Evolutionary conservation across 805 yeast genomes (phyloP).

Genomic region (Metschnikowia kofuensis): DNA sequence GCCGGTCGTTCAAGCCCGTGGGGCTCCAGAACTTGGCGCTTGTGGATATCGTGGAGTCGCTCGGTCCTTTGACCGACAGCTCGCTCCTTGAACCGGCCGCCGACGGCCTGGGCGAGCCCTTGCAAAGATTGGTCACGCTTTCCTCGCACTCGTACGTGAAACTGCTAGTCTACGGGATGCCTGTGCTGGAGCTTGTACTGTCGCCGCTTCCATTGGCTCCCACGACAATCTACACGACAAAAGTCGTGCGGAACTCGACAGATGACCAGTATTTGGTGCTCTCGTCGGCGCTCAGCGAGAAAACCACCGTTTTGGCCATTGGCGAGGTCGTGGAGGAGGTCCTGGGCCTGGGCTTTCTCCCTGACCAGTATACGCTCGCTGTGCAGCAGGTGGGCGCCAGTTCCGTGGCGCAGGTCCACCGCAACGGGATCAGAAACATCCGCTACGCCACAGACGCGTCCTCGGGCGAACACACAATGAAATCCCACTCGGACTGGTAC

Average conservation of each 20-base stretch:
- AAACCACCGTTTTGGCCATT: conserved; percentile 70
- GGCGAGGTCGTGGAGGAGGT: conserved; percentile 82
- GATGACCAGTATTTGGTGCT: conserved; percentile 65
- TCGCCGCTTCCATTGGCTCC: conserved; percentile 73
- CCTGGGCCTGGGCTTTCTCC: conserved; percentile 58
- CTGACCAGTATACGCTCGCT: conserved; percentile 58
- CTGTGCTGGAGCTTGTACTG: conserved; percentile 60
- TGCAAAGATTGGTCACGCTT: conserved; percentile 25
- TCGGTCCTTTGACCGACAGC: conserved; percentile 50
- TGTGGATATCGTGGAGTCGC: conserved; percentile 46
- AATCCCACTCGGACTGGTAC: conserved; percentile 56
- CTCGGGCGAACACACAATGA: conserved; percentile 5
- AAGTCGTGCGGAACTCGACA: conserved; percentile 39
- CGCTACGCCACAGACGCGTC: conserved; percentile 15
- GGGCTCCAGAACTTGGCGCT: conserved; percentile 56
- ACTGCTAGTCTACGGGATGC: conserved; percentile 53
- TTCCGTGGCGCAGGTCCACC: conserved; percentile 70
- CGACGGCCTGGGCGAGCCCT: conserved; percentile 15
- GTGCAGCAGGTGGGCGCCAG: conserved; percentile 64
- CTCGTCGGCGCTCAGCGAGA: conserved; percentile 51
- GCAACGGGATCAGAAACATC: conserved; percentile 63
- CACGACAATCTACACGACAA: conserved; percentile 61
- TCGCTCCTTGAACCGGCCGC: conserved; percentile 17
- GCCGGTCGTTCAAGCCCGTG: conserved; percentile 25
- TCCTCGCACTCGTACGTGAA: conserved; percentile 47